A percentile compares a stretch with the other conserved stretches of the same genome.
Conservation (phyloP, 495 filamentous ascomycete genomes). For the Aspergillus campestris region DNA sequence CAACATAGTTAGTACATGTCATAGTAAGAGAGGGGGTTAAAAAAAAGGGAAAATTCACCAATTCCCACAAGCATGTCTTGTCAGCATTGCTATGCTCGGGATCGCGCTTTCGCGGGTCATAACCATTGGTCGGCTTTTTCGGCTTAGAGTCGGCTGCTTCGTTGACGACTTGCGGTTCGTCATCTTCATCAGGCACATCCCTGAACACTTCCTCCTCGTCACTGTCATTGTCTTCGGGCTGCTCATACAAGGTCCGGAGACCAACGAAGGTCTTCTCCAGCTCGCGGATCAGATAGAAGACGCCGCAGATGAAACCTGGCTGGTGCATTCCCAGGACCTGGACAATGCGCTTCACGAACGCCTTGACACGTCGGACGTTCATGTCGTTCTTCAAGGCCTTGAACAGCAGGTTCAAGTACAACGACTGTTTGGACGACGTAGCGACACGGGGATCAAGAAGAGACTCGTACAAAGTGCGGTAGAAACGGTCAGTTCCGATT, state of each 20-base stretch:
- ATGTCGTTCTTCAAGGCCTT: slow-evolving; percentile 78
- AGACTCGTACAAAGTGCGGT: slow-evolving; percentile 90
- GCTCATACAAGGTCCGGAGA: slow-evolving; percentile 61
- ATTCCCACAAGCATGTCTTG: slow-evolving; percentile 84
- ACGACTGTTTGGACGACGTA: slow-evolving; percentile 84
- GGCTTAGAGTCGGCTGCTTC: slow-evolving; percentile 13
- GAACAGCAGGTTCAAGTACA: slow-evolving; percentile 90
- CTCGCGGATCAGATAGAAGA: slow-evolving; percentile 79
- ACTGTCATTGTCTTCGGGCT: slow-evolving; percentile 58
- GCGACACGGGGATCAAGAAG: slow-evolving; percentile 81
- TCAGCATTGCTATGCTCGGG: slow-evolving; percentile 88
- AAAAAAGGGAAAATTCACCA: slow-evolving; percentile 40
- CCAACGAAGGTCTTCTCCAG: slow-evolving; percentile 67
- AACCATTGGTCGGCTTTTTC: slow-evolving; percentile 32
- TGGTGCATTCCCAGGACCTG: slow-evolving; percentile 84
- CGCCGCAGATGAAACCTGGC: slow-evolving; percentile 82
- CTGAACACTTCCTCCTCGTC: slow-evolving; percentile 66
- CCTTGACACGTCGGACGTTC: slow-evolving; percentile 81
- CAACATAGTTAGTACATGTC: slow-evolving; percentile 4
- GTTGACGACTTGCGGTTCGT: slow-evolving; percentile 22
- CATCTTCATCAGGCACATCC: slow-evolving; percentile 55
- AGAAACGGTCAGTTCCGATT: slow-evolving; percentile 76
- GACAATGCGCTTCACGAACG: slow-evolving; percentile 86
- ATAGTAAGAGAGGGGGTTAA: neutral
- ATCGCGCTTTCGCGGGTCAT: slow-evolving; percentile 85